Conservation (phyloP, 371 early-diverging fungal species). For the Mortierella sp. region DNA sequence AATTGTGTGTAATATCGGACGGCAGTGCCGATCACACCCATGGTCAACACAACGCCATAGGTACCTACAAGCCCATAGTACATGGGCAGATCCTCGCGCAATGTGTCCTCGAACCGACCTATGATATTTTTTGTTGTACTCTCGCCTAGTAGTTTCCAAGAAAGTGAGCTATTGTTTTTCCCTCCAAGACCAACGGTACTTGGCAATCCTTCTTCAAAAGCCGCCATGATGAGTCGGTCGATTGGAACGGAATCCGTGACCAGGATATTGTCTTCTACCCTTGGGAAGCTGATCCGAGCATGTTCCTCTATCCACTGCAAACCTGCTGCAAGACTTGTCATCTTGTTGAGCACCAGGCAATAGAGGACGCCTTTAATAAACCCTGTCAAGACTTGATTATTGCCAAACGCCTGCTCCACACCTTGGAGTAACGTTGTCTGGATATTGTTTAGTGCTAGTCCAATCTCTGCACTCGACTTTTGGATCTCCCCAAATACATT, state of each 20-base stretch:
- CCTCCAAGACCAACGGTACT: too few species aligned
- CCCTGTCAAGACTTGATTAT: slow-evolving; percentile 8
- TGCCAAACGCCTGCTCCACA: slow-evolving; percentile 28
- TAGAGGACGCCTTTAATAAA: slow-evolving; percentile 21
- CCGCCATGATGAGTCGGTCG: slow-evolving; percentile 6
- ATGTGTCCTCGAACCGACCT: slow-evolving; percentile 7
- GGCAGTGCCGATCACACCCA: slow-evolving; percentile 8
- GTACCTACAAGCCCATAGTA: slow-evolving; percentile 28
- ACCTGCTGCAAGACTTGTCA: slow-evolving; percentile 13
- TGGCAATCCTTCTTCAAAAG: background rate
- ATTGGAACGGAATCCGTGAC: slow-evolving; percentile 15
- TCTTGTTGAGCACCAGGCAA: slow-evolving; percentile 35
- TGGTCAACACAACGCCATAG: slow-evolving; percentile 13
- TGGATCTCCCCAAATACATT: too few species aligned
- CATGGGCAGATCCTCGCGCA: slow-evolving; percentile 23
- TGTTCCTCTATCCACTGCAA: slow-evolving; percentile 26
- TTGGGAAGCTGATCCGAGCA: slow-evolving; percentile 19
- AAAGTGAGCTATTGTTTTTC: too few species aligned
- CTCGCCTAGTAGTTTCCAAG: too few species aligned
- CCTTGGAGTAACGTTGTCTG: slow-evolving; percentile 23
- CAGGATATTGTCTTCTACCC: slow-evolving; percentile 21
- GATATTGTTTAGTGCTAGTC: slow-evolving; percentile 4
- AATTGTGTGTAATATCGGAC: too few species aligned
- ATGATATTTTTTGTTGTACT: background rate
- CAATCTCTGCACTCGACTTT: slow-evolving; percentile 13